Percentiles rank a stretch among this genome's conserved stretches.
These are phyloP conservation scores for Oryza rufipogon DNA, from an alignment of 176 grass and related monocot species.

Conservation along the genomic window DNA sequence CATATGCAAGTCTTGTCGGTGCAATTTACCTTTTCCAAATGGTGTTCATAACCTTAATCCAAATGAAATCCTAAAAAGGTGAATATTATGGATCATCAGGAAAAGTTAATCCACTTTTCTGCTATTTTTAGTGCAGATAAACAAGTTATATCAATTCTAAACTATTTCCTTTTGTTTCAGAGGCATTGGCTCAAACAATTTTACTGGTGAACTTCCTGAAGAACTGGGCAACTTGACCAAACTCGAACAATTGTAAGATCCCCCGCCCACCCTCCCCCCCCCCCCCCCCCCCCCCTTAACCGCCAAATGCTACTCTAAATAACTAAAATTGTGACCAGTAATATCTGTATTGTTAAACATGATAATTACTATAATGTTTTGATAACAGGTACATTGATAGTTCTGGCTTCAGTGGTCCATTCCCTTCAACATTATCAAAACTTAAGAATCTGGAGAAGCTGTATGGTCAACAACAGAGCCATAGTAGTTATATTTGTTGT, in stretches of 20 bases:
- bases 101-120: neutral
- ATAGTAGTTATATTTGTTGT: neutral
- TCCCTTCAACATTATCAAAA: constrained; percentile 62
- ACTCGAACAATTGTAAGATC: constrained; percentile 39
- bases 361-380: constrained; percentile 4
- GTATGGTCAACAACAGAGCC: constrained; percentile 37
- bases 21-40: neutral
- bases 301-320: neutral
- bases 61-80: neutral
- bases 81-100: too few relatives aligned
- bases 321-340: neutral
- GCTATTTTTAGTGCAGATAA: neutral
- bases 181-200: constrained; percentile 47
- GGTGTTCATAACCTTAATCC: neutral
- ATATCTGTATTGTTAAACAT: neutral
- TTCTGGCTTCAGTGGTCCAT: constrained; percentile 60
- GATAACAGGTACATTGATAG: constrained; percentile 65
- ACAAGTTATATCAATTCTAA: neutral
- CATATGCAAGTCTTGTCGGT: neutral
- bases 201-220: constrained; percentile 51
- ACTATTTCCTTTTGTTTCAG: constrained; percentile 30
- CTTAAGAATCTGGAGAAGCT: constrained; percentile 48
- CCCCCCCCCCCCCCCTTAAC: neutral
- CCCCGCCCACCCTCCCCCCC: neutral
- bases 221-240: constrained; percentile 58